Conservation (phyloP, 805 yeast genomes). For the Suhomyces kilbournensis region DNA sequence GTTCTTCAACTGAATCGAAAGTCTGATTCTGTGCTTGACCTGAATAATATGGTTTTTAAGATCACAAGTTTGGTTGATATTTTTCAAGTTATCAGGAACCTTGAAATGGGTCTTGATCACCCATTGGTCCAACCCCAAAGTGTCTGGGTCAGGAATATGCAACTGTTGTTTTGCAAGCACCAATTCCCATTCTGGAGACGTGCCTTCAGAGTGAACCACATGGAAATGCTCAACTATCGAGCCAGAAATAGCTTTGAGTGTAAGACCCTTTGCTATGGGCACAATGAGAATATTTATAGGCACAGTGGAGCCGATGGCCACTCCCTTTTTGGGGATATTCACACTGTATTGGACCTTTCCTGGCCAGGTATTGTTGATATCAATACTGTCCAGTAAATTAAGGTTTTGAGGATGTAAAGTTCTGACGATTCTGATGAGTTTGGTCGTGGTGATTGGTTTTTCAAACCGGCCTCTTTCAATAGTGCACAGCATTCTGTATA, state of each 20-base stretch:
- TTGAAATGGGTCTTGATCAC: conserved; percentile 37
- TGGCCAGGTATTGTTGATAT: conserved; percentile 52
- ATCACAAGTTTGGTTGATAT: conserved; percentile 44
- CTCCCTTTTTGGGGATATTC: conserved; percentile 38
- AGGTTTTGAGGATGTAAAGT: conserved; percentile 41
- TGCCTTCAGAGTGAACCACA: conserved; percentile 31
- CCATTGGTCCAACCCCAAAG: conserved; percentile 42
- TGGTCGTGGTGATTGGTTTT: conserved; percentile 29
- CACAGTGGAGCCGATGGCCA: conserved; percentile 46
- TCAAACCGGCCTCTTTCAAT: conserved; percentile 44
- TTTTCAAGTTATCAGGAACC: conserved; percentile 38
- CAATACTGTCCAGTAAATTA: conserved; percentile 40
- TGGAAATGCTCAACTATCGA: conserved; percentile 38
- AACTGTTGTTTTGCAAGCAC: conserved; percentile 26
- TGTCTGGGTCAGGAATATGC: conserved; percentile 18
- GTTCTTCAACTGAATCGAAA: conserved; percentile 45
- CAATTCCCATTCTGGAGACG: conserved; percentile 41
- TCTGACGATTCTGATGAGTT: conserved; percentile 44
- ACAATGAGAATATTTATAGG: conserved; percentile 43
- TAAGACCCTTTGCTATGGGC: conserved; percentile 47
- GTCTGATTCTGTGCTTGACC: conserved; percentile 45
- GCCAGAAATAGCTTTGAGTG: conserved; percentile 31
- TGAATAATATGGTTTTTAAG: conserved; percentile 39
- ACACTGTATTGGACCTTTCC: conserved; percentile 51
- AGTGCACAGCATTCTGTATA: conserved; percentile 42